A percentile compares a stretch with the other conserved stretches of the same genome.
Evolutionary conservation across 108 stramenopile species (phyloP).

Genomic region (Nitzschia putrida): DNA sequence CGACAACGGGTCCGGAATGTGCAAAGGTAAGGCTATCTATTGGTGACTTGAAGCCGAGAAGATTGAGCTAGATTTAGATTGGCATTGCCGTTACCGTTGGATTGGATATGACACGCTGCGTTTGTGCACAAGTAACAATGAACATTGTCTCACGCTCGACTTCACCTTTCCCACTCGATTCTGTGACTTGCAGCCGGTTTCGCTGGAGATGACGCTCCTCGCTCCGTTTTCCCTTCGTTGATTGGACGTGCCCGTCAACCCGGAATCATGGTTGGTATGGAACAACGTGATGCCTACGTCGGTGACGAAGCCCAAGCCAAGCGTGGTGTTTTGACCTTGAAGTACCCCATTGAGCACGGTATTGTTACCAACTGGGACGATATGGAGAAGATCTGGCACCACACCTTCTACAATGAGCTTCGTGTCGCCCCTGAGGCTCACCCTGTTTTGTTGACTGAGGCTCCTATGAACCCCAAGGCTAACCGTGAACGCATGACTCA

Average conservation of each 20-base stretch:
- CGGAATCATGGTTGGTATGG: constrained; percentile 99
- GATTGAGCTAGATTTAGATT: neutral
- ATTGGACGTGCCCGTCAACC: constrained; percentile 97
- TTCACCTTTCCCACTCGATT: neutral
- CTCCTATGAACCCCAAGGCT: constrained; percentile 99
- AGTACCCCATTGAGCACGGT: constrained; percentile 99
- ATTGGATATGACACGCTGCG: neutral
- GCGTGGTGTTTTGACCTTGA: constrained; percentile 98
- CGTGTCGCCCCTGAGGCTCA: constrained; percentile 97
- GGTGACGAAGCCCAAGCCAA: constrained; percentile 98
- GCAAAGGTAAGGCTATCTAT: constrained; percentile 73
- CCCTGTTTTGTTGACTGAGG: constrained; percentile 98
- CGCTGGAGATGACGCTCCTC: constrained; percentile 94
- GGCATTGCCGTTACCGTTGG: neutral
- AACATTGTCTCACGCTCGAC: neutral
- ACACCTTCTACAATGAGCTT: constrained; percentile 98
- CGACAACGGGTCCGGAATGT: constrained; percentile 96
- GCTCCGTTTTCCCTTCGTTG: constrained; percentile 95
- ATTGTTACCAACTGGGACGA: constrained; percentile 99
- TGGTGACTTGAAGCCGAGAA: neutral
- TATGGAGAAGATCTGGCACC: constrained; percentile 99
- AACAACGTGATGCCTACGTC: constrained; percentile 99
- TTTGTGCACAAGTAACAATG: neutral
- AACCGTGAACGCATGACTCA: constrained; percentile 99
- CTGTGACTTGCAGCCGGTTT: constrained; percentile 76